These are phyloP conservation scores for Fistulifera pelliculosa DNA, from an alignment of 108 stramenopile species.

Conservation along the genomic window DNA sequence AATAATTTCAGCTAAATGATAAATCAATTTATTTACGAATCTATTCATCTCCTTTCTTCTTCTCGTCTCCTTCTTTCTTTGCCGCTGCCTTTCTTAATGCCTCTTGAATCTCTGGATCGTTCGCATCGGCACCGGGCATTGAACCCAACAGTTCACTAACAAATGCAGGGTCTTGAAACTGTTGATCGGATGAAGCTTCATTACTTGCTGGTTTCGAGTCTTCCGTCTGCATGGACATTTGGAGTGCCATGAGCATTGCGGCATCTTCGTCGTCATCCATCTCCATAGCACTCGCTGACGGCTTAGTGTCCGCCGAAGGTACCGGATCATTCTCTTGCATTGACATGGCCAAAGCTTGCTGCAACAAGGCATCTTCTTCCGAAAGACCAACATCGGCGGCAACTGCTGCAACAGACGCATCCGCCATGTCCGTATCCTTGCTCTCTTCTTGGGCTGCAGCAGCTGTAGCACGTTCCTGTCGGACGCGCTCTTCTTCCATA, in stretches of 20 bases:
- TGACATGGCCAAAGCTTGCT: conserved; percentile 95
- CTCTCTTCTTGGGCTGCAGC: conserved; percentile 20
- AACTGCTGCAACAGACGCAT: conserved; percentile 19
- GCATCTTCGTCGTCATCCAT: conserved; percentile 81
- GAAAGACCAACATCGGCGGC: conserved; percentile 35
- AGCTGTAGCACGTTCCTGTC: conserved; percentile 58
- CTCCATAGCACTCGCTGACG: conserved; percentile 17
- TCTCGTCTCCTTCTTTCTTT: conserved; percentile 39
- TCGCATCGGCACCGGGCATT: conserved; percentile 83
- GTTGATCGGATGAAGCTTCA: conserved; percentile 14
- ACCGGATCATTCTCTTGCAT: conserved; percentile 82
- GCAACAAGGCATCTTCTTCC: conserved; percentile 84
- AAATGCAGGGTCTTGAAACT: conserved; percentile 70
- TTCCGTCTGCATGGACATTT: conserved; percentile 79
- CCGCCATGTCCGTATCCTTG: conserved; percentile 29
- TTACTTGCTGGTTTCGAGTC: conserved; percentile 12
- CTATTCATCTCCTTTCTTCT: conserved; percentile 16
- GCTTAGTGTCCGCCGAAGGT: conserved; percentile 21
- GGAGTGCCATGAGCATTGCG: conserved; percentile 81
- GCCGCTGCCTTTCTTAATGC: conserved; percentile 54
- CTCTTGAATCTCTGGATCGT: conserved; percentile 86
- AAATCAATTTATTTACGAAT: conserved; percentile 1
- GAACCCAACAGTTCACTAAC: conserved; percentile 65
- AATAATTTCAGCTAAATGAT: too few species aligned
- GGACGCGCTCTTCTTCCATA: conserved; percentile 96